A percentile compares a stretch with the other conserved stretches of the same genome.
These are phyloP conservation scores for Solanum ossicruentum DNA, from an alignment of 257 asterid genomes.

Conservation along the genomic window DNA sequence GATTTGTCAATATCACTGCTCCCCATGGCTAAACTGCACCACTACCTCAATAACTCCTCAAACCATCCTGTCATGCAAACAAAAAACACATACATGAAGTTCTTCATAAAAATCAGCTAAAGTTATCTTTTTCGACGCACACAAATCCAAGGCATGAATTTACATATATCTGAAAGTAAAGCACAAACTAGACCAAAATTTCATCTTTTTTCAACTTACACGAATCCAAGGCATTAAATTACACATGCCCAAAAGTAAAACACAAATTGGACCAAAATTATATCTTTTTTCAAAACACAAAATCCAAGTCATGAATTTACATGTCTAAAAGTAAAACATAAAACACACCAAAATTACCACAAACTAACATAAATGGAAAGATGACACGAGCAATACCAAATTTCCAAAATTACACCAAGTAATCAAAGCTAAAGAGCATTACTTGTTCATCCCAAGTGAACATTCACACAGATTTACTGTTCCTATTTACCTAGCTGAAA, in stretches of 20 bases:
- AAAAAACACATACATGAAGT: not conserved
- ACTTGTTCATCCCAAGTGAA: not conserved
- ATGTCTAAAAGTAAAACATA: not conserved
- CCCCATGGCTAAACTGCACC: constrained; percentile 45
- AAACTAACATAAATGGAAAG: not conserved
- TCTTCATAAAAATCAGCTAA: not conserved
- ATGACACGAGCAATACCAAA: not conserved
- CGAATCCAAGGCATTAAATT: not conserved
- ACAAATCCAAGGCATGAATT: not conserved
- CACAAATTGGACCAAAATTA: not conserved
- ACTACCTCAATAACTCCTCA: constrained; percentile 16
- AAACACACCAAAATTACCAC: not conserved
- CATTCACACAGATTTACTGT: not conserved
- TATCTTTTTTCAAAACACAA: not conserved
- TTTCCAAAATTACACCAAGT: not conserved
- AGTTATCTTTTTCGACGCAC: not conserved
- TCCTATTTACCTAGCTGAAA: not conserved
- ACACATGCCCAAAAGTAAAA: not conserved
- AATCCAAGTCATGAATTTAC: not conserved
- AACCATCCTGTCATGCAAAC: constrained; percentile 25
- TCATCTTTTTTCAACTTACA: not conserved
- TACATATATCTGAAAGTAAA: not conserved
- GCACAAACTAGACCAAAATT: not conserved
- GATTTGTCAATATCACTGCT: constrained; percentile 75
- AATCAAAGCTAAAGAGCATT: not conserved